These are phyloP conservation scores for Sporisorium iseilematis-ciliati DNA, from an alignment of 1,284 basidiomycete species.

Conservation along the genomic window DNA sequence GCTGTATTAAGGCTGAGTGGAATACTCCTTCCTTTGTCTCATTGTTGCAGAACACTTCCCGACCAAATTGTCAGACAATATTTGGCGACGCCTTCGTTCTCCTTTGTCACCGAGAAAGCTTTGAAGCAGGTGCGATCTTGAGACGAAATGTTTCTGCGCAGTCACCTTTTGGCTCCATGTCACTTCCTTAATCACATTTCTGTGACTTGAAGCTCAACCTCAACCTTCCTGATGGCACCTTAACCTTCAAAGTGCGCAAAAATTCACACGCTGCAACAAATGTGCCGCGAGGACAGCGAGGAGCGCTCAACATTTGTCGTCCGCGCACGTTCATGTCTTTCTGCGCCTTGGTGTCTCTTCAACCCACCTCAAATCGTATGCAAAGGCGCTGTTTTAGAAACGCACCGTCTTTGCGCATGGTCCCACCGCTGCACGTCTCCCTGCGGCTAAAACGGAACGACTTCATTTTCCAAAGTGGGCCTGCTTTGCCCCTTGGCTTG, in stretches of 20 bases:
- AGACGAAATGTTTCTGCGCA: neutral
- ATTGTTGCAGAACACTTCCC: too few species aligned
- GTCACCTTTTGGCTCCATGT: neutral
- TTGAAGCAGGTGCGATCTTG: neutral
- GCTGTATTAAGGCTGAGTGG: too few species aligned
- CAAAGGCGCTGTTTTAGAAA: neutral
- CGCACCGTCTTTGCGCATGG: conserved; percentile 4
- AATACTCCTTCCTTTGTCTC: too few species aligned
- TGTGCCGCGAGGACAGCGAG: neutral
- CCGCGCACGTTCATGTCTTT: neutral
- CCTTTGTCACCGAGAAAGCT: neutral
- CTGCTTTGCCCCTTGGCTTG: neutral
- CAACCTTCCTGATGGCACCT: neutral
- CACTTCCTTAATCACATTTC: neutral
- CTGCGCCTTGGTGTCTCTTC: neutral
- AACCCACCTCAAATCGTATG: neutral
- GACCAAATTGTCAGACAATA: too few species aligned
- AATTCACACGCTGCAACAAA: neutral
- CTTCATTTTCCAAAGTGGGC: neutral
- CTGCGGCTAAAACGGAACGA: neutral
- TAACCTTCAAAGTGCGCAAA: neutral
- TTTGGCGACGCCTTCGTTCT: conserved; percentile 16
- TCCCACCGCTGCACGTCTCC: conserved; percentile 12
- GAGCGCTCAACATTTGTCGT: neutral
- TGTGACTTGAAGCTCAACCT: neutral